Evolutionary conservation across 805 yeast genomes (phyloP), one percentile per base, ranked within the genome.

Genomic region (Kluyveromyces dobzhanskii): DNA sequence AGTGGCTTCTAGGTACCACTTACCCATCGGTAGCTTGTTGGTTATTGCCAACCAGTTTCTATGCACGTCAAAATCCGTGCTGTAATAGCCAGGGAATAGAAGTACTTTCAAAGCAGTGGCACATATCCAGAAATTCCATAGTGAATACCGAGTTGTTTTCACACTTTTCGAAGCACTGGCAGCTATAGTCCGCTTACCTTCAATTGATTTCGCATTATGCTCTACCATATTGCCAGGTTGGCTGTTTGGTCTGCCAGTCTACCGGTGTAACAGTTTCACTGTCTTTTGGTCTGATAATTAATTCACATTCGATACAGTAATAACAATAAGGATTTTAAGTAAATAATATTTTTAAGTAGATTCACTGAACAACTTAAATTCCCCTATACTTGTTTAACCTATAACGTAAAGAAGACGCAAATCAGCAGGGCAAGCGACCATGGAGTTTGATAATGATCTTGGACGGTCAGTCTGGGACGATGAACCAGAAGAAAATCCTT

Each of bases 21-120:
- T 57, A 12, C 63, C 62, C 13, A 88, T 35, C 0, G 97, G 97
- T 14, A 88, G 61, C 4, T 70, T 70, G 50, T 78, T 64, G 1
- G 97, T 90, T 36, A 92, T 80, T 0, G 98, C 95, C 16, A 92
- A 70, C 98, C 98, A 92, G 56, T 92, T 92, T 42, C 98, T 68
- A 60, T 92, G 98, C 17, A 92, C 98, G 57, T 92, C 98, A 52
- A 92, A 90, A 59, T 92, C 98, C 1, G 97, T 92, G 10, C 97
- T 88, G 49, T 76, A 87, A 60, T 90, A 92, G 1, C 90, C 86
- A 6, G 83, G 79, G 39, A 77, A 72, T n/a, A 83, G 63, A 17
- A 83, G 64, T 9, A 80, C 57, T 46, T 80, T 80, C 30, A 80
- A 61, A 33, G 75, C 59, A 8, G 78, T 65, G 0, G 78, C 67